Evolutionary conservation across 1,284 basidiomycete genomes (phyloP).

Genomic region (Boletus nobilissimus): DNA sequence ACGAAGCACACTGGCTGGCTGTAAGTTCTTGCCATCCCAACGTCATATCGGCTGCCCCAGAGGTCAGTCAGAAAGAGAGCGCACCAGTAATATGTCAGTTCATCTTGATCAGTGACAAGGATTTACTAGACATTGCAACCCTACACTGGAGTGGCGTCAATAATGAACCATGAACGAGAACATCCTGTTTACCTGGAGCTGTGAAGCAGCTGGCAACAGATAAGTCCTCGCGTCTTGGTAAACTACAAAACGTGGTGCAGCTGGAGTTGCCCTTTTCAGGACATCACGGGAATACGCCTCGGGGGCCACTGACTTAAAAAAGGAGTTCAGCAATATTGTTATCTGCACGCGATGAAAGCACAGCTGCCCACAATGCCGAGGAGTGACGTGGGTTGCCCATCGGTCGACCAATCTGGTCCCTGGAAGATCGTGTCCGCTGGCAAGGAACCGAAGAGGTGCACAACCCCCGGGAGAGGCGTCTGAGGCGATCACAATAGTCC

Average conservation of each 20-base stretch:
- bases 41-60: constrained; percentile 59
- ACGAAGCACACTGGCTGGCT: constrained; percentile 45
- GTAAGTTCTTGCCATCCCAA: constrained; percentile 53
- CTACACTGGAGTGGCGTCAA: neutral
- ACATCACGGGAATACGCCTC: constrained; percentile 6
- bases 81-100: neutral
- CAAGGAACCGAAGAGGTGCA: neutral
- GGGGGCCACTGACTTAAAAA: neutral
- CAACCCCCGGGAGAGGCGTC: too few species aligned
- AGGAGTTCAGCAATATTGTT: neutral
- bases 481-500: too few species aligned
- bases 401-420: neutral
- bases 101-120: too few species aligned
- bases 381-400: neutral
- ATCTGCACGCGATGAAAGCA: neutral
- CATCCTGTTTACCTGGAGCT: neutral
- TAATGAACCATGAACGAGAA: too few species aligned
- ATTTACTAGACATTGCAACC: constrained; percentile 17
- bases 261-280: constrained; percentile 18
- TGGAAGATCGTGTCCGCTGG: neutral
- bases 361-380: neutral
- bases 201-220: constrained; percentile 1
- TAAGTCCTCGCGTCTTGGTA: constrained; percentile 3
- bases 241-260: constrained; percentile 12
- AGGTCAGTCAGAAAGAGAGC: constrained; percentile 23